These are phyloP conservation scores for Pseudopithomyces maydicus DNA, from an alignment of 2,329 filamentous ascomycete species.

Conservation along the genomic window DNA sequence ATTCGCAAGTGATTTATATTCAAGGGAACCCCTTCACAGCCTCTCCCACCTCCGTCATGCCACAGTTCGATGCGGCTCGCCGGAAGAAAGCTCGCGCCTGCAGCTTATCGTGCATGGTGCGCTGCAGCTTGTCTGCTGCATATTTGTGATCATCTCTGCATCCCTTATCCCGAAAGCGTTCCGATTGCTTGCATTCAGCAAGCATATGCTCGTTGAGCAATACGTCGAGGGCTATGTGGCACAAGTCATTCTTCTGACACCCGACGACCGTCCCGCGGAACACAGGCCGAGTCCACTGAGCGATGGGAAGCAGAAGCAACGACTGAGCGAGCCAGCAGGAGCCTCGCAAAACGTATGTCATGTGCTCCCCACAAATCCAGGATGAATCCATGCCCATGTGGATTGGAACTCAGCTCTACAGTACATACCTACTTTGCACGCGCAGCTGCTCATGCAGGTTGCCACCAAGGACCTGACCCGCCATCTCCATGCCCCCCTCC, in stretches of 20 bases:
- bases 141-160: constrained; percentile 13
- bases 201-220: neutral
- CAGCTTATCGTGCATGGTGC: constrained; percentile 2
- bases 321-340: too few relatives aligned
- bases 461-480: neutral
- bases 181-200: constrained; percentile 5
- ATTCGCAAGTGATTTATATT: constrained; percentile 1
- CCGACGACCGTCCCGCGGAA: too few relatives aligned
- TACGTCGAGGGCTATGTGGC: neutral
- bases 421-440: too few relatives aligned
- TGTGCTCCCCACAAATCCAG: neutral
- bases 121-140: neutral
- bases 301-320: too few relatives aligned
- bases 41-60: neutral
- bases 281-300: too few relatives aligned
- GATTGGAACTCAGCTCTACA: too few relatives aligned
- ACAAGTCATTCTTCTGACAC: neutral
- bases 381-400: too few relatives aligned
- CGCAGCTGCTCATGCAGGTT: too few relatives aligned
- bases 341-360: neutral
- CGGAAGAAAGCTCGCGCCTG: neutral
- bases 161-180: neutral
- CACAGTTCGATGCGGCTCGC: neutral
- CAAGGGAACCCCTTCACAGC: neutral
- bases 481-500: constrained; percentile 1